Evolutionary conservation across 2,329 filamentous ascomycete genomes (phyloP), one percentile per base, ranked within the genome.

Genomic region (Xylariomycetidae sp.): DNA sequence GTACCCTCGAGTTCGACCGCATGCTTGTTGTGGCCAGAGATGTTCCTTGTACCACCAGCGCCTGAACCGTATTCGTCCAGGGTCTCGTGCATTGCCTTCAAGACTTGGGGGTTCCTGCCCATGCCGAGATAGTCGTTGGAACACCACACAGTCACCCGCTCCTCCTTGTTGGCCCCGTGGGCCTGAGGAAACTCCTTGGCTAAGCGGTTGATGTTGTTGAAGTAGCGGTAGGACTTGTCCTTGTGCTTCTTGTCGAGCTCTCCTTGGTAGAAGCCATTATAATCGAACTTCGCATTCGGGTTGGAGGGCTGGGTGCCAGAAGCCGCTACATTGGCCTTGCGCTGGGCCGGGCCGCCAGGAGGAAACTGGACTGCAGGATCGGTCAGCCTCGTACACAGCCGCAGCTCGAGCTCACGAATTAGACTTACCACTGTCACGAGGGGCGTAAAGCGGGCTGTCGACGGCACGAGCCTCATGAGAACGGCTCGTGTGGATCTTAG

Each of bases 121-220:
- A 98, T 98, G 49, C 92, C 92, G 13, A 98, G 78, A 60, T 98
- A 98, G 61, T 98, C 92, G 56, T 98, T 98, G 57, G 90, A 93
- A 71, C 92, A 98, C 92, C 92, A 98, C 16, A 98, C 92, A 2
- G 90, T 95, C 37, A 98, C 92, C 33, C 79, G 79, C 47, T 95
- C 87, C 39, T 90, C 81, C 54, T 78, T 76, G 38, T 73, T 79
- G 12, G 85, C 75, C 73, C 93, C 94, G 62, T 98, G 92, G 28
- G 92, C 92, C 45, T 85, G 85, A 19, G 92, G 92, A 44, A 98
- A 98, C 46, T 96, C 87, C 66, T 92, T 86, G 47, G 92, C 92
- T 40, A 98, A 74, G 22, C 92, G 88, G 58, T 98, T 98, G 78
- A 98, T 98, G 71, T 98, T 98, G 74, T 98, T 98, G 72, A 98